Evolutionary conservation across 2,329 filamentous ascomycete species (phyloP), one percentile per base, ranked within the genome.

Genomic region (Stagonosporopsis vannaccii): DNA sequence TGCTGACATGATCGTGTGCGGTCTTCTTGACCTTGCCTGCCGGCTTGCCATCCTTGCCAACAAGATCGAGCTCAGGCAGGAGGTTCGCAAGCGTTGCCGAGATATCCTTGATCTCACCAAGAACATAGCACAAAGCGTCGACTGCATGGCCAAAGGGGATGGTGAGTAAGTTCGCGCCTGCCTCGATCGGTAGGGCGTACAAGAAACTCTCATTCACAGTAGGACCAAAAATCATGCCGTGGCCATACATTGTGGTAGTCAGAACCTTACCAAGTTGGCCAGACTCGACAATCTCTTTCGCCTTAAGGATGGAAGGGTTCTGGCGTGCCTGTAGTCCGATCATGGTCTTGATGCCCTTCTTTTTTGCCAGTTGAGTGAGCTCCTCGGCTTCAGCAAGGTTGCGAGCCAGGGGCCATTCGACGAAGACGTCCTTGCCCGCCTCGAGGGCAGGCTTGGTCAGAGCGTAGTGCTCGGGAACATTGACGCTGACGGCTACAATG

Each of bases 351-450:
- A 79, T 72, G 0, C 75, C 74, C 25, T 77, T 78, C 20, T 68
- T 50, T 40, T 75, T 70, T 0, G 81, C 81, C 9, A 82, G 56
- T 1, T 65, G 63, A 0, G 72, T 63, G 19, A 85, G 67, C 58
- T 82, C 78, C 40, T 78, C 73, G 0, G 80, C 75, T 56, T 82
- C 74, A 1, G 66, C 58, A 1, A 77, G 48, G 37, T 75, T 79
- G 3, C 73, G 69, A 0, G 72, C 80, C 1, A 82, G 70, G 3
- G 80, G 82, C 81, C 81, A 82, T 61, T 84, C 82, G n/a, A 79
- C 75, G 51, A 80, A 84, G 12, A 81, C 75, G 39, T 80, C 72
- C 42, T 73, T 73, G 4, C 67, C 66, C 4, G 79, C 77, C 43
- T 75, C 66, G 3, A 84, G 61, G 9, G 75, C 76, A 1, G 80